Conservation (phyloP, 2,329 filamentous ascomycete genomes). For the Shiraia sp. region DNA sequence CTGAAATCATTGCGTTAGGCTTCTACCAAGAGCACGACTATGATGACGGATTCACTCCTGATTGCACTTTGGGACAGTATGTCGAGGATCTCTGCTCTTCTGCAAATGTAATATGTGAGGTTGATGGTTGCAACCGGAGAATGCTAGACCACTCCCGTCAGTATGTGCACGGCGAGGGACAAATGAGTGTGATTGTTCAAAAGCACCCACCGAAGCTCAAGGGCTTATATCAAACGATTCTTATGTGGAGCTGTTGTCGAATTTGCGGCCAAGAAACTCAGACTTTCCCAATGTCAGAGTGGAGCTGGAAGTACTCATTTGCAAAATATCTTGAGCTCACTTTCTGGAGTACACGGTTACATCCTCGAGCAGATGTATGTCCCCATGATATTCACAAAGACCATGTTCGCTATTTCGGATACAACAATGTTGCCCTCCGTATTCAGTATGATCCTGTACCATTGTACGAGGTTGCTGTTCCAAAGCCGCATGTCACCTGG, state of each 20-base stretch:
- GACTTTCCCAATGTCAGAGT: conserved; percentile 87
- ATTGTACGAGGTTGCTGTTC: conserved; percentile 91
- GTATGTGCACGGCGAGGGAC: conserved; percentile 94
- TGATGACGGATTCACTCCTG: conserved; percentile 71
- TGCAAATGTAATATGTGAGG: conserved; percentile 76
- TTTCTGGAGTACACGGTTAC: conserved; percentile 89
- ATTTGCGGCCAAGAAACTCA: conserved; percentile 88
- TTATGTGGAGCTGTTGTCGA: conserved; percentile 98
- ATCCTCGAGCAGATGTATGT: conserved; percentile 74
- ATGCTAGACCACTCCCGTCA: conserved; percentile 94
- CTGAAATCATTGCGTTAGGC: conserved; percentile 83
- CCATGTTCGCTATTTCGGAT: conserved; percentile 90
- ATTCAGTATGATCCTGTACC: conserved; percentile 94
- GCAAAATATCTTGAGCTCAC: conserved; percentile 97
- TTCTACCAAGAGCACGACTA: conserved; percentile 90
- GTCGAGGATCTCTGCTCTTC: conserved; percentile 84
- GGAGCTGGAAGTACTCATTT: conserved; percentile 97
- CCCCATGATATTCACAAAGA: conserved; percentile 91
- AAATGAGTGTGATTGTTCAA: conserved; percentile 89
- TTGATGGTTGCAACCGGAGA: conserved; percentile 82
- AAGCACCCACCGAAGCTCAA: conserved; percentile 69
- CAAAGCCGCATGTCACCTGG: conserved; percentile 89
- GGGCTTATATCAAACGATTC: conserved; percentile 72
- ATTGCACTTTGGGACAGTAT: conserved; percentile 93
- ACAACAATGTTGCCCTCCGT: conserved; percentile 80